Evolutionary conservation across 176 grass and related monocot species (phyloP).

Genomic region (Musa troglodytarum): DNA sequence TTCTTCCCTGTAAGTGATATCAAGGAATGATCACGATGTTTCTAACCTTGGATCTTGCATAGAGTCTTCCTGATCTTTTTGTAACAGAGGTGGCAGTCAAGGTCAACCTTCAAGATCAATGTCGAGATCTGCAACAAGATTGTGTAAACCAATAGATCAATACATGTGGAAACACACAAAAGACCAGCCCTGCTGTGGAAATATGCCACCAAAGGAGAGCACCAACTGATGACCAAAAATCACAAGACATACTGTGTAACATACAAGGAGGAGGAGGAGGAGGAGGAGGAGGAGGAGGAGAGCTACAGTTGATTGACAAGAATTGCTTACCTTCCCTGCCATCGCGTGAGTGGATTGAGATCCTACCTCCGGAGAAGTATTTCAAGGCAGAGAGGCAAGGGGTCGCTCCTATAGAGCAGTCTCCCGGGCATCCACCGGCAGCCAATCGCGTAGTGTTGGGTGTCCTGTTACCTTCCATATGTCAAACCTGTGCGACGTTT

Average conservation of each 20-base stretch:
- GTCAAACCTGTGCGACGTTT: too few relatives aligned
- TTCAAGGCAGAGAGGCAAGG: neutral
- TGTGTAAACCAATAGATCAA: neutral
- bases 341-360: slow-evolving; percentile 19
- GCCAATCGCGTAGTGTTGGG: too few relatives aligned
- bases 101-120: slow-evolving; percentile 52
- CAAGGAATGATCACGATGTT: too few relatives aligned
- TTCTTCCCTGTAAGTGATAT: too few relatives aligned
- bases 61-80: slow-evolving; percentile 85
- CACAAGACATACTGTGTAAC: too few relatives aligned
- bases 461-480: too few relatives aligned
- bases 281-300: slow-evolving; percentile 5
- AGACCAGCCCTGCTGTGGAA: neutral
- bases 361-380: neutral
- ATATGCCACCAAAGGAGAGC: too few relatives aligned
- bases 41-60: slow-evolving; percentile 68
- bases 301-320: neutral
- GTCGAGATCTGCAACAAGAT: slow-evolving; percentile 41
- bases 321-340: slow-evolving; percentile 39
- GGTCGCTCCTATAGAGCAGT: neutral
- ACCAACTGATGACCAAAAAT: too few relatives aligned
- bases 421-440: too few relatives aligned
- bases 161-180: neutral
- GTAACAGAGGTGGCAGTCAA: slow-evolving; percentile 57
- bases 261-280: neutral